These are phyloP conservation scores for Leccinum subspadiceum DNA, from an alignment of 1,284 basidiomycete species.

Conservation along the genomic window DNA sequence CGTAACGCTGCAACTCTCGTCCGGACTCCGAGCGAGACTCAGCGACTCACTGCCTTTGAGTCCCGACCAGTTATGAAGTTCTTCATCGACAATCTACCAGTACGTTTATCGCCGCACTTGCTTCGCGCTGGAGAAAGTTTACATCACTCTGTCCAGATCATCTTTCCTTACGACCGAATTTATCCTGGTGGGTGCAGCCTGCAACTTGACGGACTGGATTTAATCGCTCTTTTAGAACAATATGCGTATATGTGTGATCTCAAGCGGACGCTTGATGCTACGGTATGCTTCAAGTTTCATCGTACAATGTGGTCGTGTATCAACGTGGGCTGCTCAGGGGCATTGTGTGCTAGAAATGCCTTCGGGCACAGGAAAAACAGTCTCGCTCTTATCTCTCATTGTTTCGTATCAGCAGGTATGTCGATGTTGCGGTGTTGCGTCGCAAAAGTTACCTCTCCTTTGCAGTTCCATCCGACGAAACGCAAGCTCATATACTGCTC, in stretches of 20 bases:
- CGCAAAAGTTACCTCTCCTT: not conserved
- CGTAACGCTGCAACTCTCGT: not conserved
- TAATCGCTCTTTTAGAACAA: slow-evolving; percentile 64
- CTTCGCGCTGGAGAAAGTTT: slow-evolving; percentile 1
- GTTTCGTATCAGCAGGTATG: slow-evolving; percentile 94
- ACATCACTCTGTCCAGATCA: slow-evolving; percentile 50
- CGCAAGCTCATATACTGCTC: slow-evolving; percentile 99
- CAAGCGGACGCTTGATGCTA: slow-evolving; percentile 93
- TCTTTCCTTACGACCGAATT: slow-evolving; percentile 92
- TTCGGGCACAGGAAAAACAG: slow-evolving; percentile 98
- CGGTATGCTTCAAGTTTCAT: slow-evolving; percentile 40
- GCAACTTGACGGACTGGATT: slow-evolving; percentile 1
- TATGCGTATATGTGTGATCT: slow-evolving; percentile 99
- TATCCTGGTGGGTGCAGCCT: slow-evolving; percentile 62
- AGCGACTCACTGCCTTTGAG: not conserved
- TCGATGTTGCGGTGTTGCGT: not conserved
- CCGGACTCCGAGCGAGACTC: not conserved
- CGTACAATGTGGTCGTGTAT: not conserved
- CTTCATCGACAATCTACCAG: slow-evolving; percentile 91
- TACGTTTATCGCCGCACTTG: slow-evolving; percentile 35
- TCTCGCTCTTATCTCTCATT: slow-evolving; percentile 94
- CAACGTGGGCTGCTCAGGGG: slow-evolving; percentile 55
- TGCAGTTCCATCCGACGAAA: slow-evolving; percentile 85
- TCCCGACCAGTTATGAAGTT: slow-evolving; percentile 79
- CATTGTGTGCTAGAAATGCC: slow-evolving; percentile 99